Base-by-base conservation (phyloP, 192 early-diverging fungal genomes). In the Diversispora eburnea region DNA sequence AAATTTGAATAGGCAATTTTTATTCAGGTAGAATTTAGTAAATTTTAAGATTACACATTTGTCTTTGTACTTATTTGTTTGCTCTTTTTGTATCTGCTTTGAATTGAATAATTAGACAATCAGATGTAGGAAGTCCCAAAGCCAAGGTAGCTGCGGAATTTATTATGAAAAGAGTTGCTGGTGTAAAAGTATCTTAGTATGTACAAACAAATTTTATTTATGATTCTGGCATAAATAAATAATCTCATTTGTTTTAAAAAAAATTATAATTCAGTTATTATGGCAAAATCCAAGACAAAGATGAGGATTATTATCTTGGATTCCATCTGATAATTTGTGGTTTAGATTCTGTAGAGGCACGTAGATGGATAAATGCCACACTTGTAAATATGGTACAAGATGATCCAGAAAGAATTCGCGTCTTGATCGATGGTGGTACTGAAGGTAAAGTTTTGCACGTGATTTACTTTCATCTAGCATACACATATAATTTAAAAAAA, bases 281-380 rank as follows among this genome's bases (percentile, higher is more conserved):
- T 83, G 91, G 93, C 70, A 91, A 92, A 61, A 99, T 99, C 71
- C 95, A 99, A 83, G 97, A 99, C 76, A 97, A 95, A 84, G 90
- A 95, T 67, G 88, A 91, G 55, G 94, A 95, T 66, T 99, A 93
- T 78, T 99, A 99, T 76, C 78, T 80, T 22, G 87, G 93, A 68
- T 96, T 97, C 78, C 84, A 88, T 3, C 82, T 97, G 54, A 87
- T 99, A 42, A 89, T 99, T 51, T 97, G 95, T 71, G 97, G 97
- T 5, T 77, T 99, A 75, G 97, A 99, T 78, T 93, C 91, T 5
- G 91, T 99, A 3, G 95, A 97, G 75, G 97, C 97, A 10, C 84
- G 97, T 59, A 86, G 97, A 56, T 99, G 97, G 97, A 97, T 99
- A 20, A 99, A 99, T 79, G 94, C 95, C 3, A 95, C 88, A 10